These are phyloP conservation scores for Termitomyces sp. DNA, from an alignment of 1,284 basidiomycete genomes.

Conservation along the genomic window DNA sequence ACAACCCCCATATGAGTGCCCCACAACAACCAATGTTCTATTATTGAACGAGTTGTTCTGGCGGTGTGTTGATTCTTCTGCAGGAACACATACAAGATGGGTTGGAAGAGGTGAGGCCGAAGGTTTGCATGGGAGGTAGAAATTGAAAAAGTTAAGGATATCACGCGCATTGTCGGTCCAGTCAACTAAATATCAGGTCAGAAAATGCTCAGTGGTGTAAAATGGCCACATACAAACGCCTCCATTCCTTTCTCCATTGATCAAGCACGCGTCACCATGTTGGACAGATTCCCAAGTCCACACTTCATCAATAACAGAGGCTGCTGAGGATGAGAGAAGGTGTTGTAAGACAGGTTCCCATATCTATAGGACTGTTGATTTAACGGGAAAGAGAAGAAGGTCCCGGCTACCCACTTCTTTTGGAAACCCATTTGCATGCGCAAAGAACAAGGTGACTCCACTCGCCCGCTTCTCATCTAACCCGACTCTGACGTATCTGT, in stretches of 20 bases:
- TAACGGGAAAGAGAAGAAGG: not conserved
- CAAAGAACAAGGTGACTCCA: slow-evolving; percentile 65
- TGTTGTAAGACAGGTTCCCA: slow-evolving; percentile 61
- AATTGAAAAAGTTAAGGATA: slow-evolving; percentile 60
- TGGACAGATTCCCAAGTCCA: slow-evolving; percentile 78
- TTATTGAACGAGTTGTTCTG: slow-evolving; percentile 37
- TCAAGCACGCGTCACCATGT: slow-evolving; percentile 68
- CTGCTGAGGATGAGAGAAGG: slow-evolving; percentile 37
- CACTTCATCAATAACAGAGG: slow-evolving; percentile 59
- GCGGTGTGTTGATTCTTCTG: slow-evolving; percentile 36
- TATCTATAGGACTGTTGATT: slow-evolving; percentile 31
- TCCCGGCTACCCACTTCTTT: slow-evolving; percentile 58
- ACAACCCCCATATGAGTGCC: slow-evolving; percentile 81
- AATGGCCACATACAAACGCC: slow-evolving; percentile 42
- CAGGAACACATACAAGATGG: slow-evolving; percentile 44
- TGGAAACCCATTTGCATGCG: slow-evolving; percentile 79
- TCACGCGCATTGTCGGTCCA: slow-evolving; percentile 72
- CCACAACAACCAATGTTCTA: slow-evolving; percentile 61
- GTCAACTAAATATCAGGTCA: slow-evolving; percentile 39
- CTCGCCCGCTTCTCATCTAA: slow-evolving; percentile 16
- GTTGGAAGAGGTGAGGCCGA: slow-evolving; percentile 36
- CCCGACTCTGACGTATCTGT: slow-evolving; percentile 44
- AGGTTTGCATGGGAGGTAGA: slow-evolving; percentile 47
- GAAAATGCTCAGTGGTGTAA: not conserved
- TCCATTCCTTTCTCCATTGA: slow-evolving; percentile 55